Base-by-base conservation (phyloP, 495 filamentous ascomycete genomes). In the Pseudomonodictys pantanalensis region DNA sequence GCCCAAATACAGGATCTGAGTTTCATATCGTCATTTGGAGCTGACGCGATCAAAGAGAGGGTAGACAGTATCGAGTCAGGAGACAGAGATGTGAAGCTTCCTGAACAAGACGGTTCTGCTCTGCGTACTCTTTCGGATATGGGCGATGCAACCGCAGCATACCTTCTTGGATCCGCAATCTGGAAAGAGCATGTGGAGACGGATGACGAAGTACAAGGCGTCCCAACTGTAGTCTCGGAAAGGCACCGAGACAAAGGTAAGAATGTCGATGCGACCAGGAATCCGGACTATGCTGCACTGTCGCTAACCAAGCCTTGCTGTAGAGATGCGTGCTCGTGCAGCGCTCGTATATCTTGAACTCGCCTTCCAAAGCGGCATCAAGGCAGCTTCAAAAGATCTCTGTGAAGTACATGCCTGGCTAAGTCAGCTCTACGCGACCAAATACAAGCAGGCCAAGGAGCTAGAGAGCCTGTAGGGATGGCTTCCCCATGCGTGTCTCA, bases 381-480 rank as follows among this genome's bases (percentile, higher is more conserved):
- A 35, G 32, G 32, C 15, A 35, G 32, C 32, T 8, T 7, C 32
- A 35, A 35, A 35, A 7, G 32, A 35, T 15, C 32, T 35, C 32
- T 35, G 15, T 15, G 32, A 15, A 35, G 32, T 35, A 35, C 32
- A 35, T 35, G 15, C 7, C 8, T 35, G 18, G 29, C 15, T 2
- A 4, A 3, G 2, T 60, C 83, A 5, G 73, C 81, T 29, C 15
- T 64, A n/a, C 32, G 32, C 8, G 71, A 75, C 1, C 71, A 76
- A 25, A 20, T 83, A 0, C 45, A 68, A 2, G 45, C 71, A 0
- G 45, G 73, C 11, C n/a, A n/a, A n/a, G n/a, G n/a, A n/a, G n/a
- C n/a, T n/a, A n/a, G n/a, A n/a, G n/a, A n/a, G n/a, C n/a, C n/a
- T n/a, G n/a, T n/a, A n/a, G n/a, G n/a, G n/a, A n/a, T n/a, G n/a